phyloP scores from a whole-genome alignment of 2,329 filamentous ascomycete genomes.

The Colletotrichum karsti region DNA sequence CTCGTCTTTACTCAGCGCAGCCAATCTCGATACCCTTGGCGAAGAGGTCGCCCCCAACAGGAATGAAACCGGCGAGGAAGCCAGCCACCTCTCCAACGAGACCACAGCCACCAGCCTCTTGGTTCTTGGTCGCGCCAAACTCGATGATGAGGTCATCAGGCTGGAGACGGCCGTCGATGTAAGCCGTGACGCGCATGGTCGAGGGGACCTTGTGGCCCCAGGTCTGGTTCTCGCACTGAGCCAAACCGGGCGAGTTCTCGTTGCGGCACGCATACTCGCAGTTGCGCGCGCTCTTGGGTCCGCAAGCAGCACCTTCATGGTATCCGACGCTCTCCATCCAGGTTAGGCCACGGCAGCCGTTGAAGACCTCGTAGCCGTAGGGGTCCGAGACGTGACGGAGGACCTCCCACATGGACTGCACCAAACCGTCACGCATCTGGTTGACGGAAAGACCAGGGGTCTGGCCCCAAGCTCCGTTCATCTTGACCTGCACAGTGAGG shows the following conservation, averaged over 20 bases:
- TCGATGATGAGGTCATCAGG: constrained; percentile 28
- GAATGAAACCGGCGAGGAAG: constrained; percentile 22
- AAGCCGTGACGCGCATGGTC: constrained; percentile 25
- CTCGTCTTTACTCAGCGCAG: neutral
- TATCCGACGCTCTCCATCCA: constrained; percentile 27
- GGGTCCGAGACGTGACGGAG: constrained; percentile 13
- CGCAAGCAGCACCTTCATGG: constrained; percentile 6
- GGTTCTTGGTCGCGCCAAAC: constrained; percentile 9
- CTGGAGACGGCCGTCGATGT: constrained; percentile 27
- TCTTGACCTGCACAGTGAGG: constrained; percentile 20
- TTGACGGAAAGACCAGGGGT: constrained; percentile 16
- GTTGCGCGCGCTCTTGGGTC: neutral
- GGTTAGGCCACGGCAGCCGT: constrained; percentile 22
- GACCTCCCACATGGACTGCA: constrained; percentile 27
- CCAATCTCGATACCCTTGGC: constrained; percentile 21
- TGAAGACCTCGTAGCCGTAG: constrained; percentile 26
- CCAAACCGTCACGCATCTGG: constrained; percentile 30
- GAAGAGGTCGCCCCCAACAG: constrained; percentile 16
- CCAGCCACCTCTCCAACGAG: constrained; percentile 17
- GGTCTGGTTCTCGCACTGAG: constrained; percentile 23
- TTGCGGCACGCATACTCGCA: constrained; percentile 19
- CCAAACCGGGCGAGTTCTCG: constrained; percentile 15
- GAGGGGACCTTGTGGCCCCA: constrained; percentile 30
- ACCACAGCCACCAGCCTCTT: constrained; percentile 20
- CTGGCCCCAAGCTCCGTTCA: constrained; percentile 30